phyloP scores from a whole-genome alignment of 371 early-diverging fungal species.

The Mucor plumbeus region DNA sequence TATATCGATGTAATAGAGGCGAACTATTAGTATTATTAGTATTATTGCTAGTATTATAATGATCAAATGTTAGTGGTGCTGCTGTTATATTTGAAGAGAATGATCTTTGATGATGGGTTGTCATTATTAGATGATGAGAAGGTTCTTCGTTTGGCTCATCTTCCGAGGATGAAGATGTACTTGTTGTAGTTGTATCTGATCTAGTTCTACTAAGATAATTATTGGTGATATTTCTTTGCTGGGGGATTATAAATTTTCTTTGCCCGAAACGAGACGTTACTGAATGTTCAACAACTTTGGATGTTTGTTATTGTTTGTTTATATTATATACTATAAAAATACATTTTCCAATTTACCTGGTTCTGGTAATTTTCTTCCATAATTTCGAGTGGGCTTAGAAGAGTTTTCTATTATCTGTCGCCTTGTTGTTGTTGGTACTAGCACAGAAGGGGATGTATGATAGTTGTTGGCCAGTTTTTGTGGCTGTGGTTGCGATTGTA shows the following conservation, averaged over 20 bases:
- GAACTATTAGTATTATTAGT: background rate
- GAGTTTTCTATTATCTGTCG: background rate
- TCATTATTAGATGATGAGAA: background rate
- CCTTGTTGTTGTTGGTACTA: background rate
- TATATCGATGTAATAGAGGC: background rate
- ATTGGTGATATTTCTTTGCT: background rate
- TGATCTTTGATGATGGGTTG: background rate
- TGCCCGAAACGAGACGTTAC: background rate
- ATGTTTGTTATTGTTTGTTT: background rate
- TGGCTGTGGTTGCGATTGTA: background rate
- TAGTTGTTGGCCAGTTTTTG: background rate
- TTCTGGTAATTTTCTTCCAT: constrained; percentile 1
- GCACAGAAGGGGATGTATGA: background rate
- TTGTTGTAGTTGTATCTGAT: constrained; percentile 6
- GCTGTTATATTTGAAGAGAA: background rate
- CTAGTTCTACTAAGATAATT: background rate
- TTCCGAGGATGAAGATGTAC: background rate
- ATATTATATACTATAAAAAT: background rate
- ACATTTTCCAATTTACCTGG: constrained; percentile 4
- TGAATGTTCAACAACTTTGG: background rate
- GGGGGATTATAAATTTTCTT: background rate
- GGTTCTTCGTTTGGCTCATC: constrained; percentile 5
- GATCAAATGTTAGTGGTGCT: background rate
- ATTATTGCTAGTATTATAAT: background rate
- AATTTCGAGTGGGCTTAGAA: background rate